Base-by-base conservation (phyloP, 2,329 filamentous ascomycete species). In the Colletotrichum aenigma region DNA sequence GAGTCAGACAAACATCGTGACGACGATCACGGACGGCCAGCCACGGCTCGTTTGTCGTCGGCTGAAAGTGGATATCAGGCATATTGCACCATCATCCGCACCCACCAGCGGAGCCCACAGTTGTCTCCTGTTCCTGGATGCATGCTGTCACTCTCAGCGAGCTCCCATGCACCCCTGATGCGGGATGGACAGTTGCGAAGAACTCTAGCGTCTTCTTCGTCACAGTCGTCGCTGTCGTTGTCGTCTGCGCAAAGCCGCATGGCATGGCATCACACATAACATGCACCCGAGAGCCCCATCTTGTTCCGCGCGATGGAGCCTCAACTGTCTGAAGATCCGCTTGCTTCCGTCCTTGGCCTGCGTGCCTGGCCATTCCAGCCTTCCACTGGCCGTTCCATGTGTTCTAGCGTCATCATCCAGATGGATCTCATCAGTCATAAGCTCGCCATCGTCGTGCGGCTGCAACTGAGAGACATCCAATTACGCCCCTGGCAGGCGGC, bases 371-470 rank as follows among this genome's bases (percentile, higher is more conserved):
- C 60, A 9, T 60, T 76, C 61, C 36, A 74, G 74, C 64, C 64
- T 75, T 75, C 73, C 70, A 73, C 66, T 30, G 62, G 28, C 30
- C 71, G 38, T 74, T 74, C 74, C 71, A 70, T 62, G 62, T 36
- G 52, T 66, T 76, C 66, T 70, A 76, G 66, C 66, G 65, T 66
- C 71, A 70, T 66, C 36, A 34, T 26, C 30, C 16, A 7, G 66
- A 77, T 76, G 76, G 76, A 70, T 76, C 66, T 74, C 73, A 77
- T 77, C 74, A 76, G 75, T 72, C 75, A 76, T 60, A 70, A 74
- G 69, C 73, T 75, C 70, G 32, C 70, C 73, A 75, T 73, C n/a
- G 56, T 75, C 69, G 69, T 73, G 64, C 43, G 56, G 70, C 38
- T 60, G 56, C 38, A 32, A 58, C 65, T 32, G 24, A 52, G 43